phyloP scores from a whole-genome alignment of 2,329 filamentous ascomycete genomes.

The Neophaeococcomyces mojaviensis region DNA sequence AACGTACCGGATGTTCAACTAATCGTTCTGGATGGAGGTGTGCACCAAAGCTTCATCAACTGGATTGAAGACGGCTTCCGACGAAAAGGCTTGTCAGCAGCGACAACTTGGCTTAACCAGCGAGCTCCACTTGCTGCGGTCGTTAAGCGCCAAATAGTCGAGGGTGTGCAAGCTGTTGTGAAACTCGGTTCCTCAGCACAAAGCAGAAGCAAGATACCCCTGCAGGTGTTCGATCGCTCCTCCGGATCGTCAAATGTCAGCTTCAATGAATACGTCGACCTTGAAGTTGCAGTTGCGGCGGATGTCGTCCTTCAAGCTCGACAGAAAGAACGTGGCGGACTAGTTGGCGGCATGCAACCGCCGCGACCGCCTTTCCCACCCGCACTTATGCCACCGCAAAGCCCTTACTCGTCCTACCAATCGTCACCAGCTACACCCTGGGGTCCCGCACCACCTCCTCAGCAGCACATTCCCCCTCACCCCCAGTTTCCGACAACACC shows the following conservation, averaged over 20 bases:
- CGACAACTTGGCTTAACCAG: constrained; percentile 72
- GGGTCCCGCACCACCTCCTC: constrained; percentile 13
- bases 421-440: constrained; percentile 12
- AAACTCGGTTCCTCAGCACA: constrained; percentile 67
- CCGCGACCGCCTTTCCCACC: constrained; percentile 52
- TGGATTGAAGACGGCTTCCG: constrained; percentile 75
- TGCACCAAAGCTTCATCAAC: constrained; percentile 61
- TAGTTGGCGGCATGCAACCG: background rate
- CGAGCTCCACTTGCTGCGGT: constrained; percentile 69
- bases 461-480: constrained; percentile 16
- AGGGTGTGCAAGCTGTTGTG: constrained; percentile 80
- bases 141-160: constrained; percentile 76
- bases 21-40: constrained; percentile 57
- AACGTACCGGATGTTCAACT: constrained; percentile 88
- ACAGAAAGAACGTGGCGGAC: constrained; percentile 34
- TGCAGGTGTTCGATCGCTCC: constrained; percentile 79
- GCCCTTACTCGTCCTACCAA: constrained; percentile 11
- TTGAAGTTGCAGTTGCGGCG: constrained; percentile 70
- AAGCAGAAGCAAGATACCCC: constrained; percentile 62
- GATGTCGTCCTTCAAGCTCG: constrained; percentile 73
- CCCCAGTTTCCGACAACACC: constrained; percentile 22
- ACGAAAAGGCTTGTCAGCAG: constrained; percentile 62
- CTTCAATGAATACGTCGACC: constrained; percentile 79
- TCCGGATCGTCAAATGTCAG: constrained; percentile 66
- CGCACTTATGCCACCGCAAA: constrained; percentile 42